A percentile compares a stretch with the other conserved stretches of the same genome.
Evolutionary conservation across 2,329 filamentous ascomycete species (phyloP).

Genomic region (Alternaria ventricosa): DNA sequence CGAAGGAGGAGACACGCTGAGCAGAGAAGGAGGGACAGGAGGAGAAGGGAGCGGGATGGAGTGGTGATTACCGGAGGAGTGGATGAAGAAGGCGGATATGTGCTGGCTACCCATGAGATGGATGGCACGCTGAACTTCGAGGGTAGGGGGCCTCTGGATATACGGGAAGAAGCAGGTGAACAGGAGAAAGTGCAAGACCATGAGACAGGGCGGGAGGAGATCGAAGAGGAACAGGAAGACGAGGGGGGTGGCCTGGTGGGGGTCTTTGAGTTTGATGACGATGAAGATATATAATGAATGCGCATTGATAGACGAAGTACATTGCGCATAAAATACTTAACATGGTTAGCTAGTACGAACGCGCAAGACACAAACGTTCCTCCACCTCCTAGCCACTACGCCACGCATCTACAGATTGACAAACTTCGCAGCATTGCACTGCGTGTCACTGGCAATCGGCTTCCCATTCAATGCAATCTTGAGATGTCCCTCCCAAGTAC

Average conservation of each 20-base stretch:
- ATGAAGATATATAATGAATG: too few species aligned
- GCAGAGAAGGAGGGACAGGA: background rate
- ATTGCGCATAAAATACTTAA: too few species aligned
- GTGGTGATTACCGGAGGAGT: background rate
- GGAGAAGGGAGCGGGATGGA: background rate
- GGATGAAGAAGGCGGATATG: slow-evolving; percentile 1
- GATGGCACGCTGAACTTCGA: background rate
- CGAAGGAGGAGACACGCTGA: background rate
- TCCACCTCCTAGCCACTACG: too few species aligned
- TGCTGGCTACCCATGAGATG: slow-evolving; percentile 3
- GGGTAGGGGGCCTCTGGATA: background rate
- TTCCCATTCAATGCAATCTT: background rate
- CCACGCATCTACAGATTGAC: background rate
- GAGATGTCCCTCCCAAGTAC: background rate
- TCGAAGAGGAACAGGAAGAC: background rate
- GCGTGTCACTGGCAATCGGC: background rate
- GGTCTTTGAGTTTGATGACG: slow-evolving; percentile 1
- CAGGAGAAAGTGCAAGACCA: too few species aligned
- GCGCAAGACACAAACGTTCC: too few species aligned
- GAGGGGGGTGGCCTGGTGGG: background rate
- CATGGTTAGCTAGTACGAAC: too few species aligned
- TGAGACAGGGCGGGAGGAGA: too few species aligned
- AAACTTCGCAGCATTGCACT: background rate
- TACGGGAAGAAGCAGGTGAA: background rate
- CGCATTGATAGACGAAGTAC: too few species aligned